Percentiles rank a stretch among this genome's conserved stretches.
Conservation (phyloP, 805 yeast genomes). For the Zygotorulaspora chibaensis region DNA sequence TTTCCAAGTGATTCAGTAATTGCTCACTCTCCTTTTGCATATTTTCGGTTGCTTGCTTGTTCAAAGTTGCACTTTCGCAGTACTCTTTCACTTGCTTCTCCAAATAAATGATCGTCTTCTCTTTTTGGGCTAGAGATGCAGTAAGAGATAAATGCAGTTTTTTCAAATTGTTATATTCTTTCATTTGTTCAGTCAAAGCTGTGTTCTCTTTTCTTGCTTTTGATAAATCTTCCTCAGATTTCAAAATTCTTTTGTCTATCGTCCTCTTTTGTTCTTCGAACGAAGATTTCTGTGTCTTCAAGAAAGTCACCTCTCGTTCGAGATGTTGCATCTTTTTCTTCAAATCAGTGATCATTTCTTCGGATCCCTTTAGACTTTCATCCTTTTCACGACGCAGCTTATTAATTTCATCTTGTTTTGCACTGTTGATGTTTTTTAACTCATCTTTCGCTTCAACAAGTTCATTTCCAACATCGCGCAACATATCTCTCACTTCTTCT, state of each 20-base stretch:
- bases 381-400: slow-evolving; percentile 12
- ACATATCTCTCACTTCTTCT: slow-evolving; percentile 68
- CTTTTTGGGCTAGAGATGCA: slow-evolving; percentile 32
- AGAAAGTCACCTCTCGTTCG: slow-evolving; percentile 20
- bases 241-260: slow-evolving; percentile 12
- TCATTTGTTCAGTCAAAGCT: slow-evolving; percentile 18
- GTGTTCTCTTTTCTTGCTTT: slow-evolving; percentile 19
- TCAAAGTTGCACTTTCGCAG: slow-evolving; percentile 25
- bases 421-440: slow-evolving; percentile 42
- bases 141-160: slow-evolving; percentile 20
- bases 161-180: slow-evolving; percentile 20
- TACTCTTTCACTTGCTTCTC: slow-evolving; percentile 42
- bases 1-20: slow-evolving; percentile 29
- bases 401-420: slow-evolving; percentile 25
- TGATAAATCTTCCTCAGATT: slow-evolving; percentile 13
- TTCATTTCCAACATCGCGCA: slow-evolving; percentile 73
- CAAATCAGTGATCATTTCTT: slow-evolving; percentile 12
- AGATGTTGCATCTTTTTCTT: slow-evolving; percentile 8
- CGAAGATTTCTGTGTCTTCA: slow-evolving; percentile 19
- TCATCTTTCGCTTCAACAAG: slow-evolving; percentile 65
- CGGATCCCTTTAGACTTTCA: slow-evolving; percentile 9
- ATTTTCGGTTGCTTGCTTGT: slow-evolving; percentile 28
- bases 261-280: slow-evolving; percentile 19
- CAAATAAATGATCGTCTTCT: slow-evolving; percentile 37
- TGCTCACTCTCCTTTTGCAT: slow-evolving; percentile 34